Evolutionary conservation across 2,329 filamentous ascomycete genomes (phyloP), one percentile per base, ranked within the genome.

Genomic region (Scorias spongiosa): DNA sequence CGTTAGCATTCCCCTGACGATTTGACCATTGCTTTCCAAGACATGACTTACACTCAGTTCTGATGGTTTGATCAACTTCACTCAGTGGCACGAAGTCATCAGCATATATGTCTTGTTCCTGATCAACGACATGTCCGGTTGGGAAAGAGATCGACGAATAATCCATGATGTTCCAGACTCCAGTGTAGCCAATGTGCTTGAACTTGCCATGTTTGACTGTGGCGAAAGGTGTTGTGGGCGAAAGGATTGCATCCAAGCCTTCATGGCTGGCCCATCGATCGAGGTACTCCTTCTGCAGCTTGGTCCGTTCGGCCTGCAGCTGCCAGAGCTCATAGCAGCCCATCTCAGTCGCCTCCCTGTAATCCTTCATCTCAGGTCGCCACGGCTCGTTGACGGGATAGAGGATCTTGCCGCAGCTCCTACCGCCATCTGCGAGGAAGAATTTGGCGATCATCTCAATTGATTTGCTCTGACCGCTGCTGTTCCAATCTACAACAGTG

Each of bases 401-500:
- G 2, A 70, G 57, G 39, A 69, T 58, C 10, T 61, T 57, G 41
- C 56, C 42, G 2, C 72, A 58, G 10, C 64, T 67, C 45, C 68
- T 68, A 1, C 67, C 71, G n/a, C 71, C 70, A 44, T 74, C 70
- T 10, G 68, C 66, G 10, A 70, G 53, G 48, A 73, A 74, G 60
- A 70, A 64, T 15, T 58, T 56, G 0, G 46, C 59, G 32, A 74
- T 63, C 6, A 76, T 62, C 37, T 66, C 62, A 57, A 74, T 65
- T 0, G 68, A 69, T 42, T 71, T 62, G 14, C 60, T 55, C 49
- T 79, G 78, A 43, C 71, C 65, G 49, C 68, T 64, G 17, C 72
- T 60, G 51, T 72, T 57, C 69, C 76, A 74, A 2, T 77, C 69
- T 3, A 79, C 61, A 45, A 80, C 56, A 39, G 80, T 69, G 51